These are phyloP conservation scores for Colletotrichum gigasporum DNA, from an alignment of 2,329 filamentous ascomycete species.

Conservation along the genomic window DNA sequence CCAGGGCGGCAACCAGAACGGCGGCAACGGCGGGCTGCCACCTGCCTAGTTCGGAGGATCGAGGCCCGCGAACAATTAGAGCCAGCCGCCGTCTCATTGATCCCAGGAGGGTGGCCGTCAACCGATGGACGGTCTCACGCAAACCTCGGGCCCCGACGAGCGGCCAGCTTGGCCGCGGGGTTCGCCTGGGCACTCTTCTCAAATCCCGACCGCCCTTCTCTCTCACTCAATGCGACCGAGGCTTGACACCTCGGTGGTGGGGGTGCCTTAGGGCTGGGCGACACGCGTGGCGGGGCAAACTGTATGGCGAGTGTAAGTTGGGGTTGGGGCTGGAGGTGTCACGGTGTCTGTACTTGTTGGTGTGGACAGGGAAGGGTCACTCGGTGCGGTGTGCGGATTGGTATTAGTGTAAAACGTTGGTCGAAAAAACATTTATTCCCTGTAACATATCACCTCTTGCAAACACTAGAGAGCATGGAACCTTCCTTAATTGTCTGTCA, in stretches of 20 bases:
- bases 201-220: neutral
- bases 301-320: too few species aligned
- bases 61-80: slow-evolving; percentile 6
- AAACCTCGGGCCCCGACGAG: neutral
- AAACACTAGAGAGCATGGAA: neutral
- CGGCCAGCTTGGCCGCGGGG: neutral
- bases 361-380: neutral
- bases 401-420: slow-evolving; percentile 14
- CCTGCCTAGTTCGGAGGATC: slow-evolving; percentile 14
- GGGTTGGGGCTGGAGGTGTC: slow-evolving; percentile 14
- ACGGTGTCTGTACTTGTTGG: neutral
- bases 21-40: neutral
- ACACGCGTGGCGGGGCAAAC: slow-evolving; percentile 10
- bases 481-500: neutral
- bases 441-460: slow-evolving; percentile 20
- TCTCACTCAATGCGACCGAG: too few species aligned
- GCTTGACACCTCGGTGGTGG: too few species aligned
- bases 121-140: neutral
- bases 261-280: neutral
- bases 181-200: neutral
- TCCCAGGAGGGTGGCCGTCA: neutral
- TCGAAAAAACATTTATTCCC: slow-evolving; percentile 11
- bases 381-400: neutral
- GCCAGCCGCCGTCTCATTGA: too few species aligned
- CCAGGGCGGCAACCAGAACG: neutral